Base-by-base conservation (phyloP, 306 rosid genomes). In the Hippophae gyantsensis region DNA sequence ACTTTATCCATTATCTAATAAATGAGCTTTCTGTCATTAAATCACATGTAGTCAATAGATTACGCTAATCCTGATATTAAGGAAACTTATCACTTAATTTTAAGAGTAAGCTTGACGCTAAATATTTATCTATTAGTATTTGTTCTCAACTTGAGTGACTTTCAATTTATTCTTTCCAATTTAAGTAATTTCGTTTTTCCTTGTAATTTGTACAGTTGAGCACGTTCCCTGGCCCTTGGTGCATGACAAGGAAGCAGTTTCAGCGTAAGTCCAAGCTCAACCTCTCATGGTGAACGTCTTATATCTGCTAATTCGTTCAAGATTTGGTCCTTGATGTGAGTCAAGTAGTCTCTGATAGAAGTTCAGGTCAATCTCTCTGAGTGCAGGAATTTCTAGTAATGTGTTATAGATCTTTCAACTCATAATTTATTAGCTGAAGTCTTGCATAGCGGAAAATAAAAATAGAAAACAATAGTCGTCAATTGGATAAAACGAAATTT, bases 171-270 rank as follows among this genome's bases (percentile, higher is more conserved):
- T n/a, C 5, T 49, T 53, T 59, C 23, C 41, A 7, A 14, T 45
- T 61, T 63, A 52, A 52, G 38, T 58, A 57, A 44, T 44, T 61
- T 69, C 41, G 60, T 63, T 54, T 57, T 53, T 3, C 57, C 42
- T 54, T 56, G 46, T 41, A 9, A 11, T 56, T 60, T 8, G 46
- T 66, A 46, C 84, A 92, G 96, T 61, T 85, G 73, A 92, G 98
- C 81, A 85, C 94, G 53, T 92, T 87, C 74, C 95, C 88, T 9
- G 75, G 83, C 55, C 68, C 77, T 38, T 87, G 95, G 98, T 88
- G 98, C 72, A 23, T 82, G 48, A 84, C 74, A 40, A 92, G 75
- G 81, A 85, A 79, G 67, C 85, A 80, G 65, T 87, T 82, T 60
- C 75, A 74, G 42, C 82, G 63, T 52, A 87, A 87, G 75, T 74